Conservation (phyloP, 257 asterid genomes). For the Solanum medicagineum region DNA sequence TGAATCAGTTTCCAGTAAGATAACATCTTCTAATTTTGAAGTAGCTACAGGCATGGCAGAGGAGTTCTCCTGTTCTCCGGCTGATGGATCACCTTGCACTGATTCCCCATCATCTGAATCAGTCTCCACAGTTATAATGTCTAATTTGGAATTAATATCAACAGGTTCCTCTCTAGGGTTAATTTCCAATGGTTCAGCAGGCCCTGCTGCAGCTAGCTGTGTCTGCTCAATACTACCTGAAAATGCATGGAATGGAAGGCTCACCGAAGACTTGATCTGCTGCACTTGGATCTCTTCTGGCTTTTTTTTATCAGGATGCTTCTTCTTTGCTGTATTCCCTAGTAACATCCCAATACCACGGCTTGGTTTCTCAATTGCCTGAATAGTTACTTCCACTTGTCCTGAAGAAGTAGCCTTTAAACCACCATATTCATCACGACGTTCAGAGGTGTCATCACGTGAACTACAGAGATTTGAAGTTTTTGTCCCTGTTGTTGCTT, state of each 20-base stretch:
- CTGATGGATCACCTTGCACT: constrained; percentile 6
- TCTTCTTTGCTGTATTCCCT: constrained; percentile 65
- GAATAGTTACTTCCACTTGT: constrained; percentile 60
- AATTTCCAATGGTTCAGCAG: background rate
- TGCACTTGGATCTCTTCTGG: constrained; percentile 52
- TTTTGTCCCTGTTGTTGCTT: constrained; percentile 13
- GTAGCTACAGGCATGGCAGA: constrained; percentile 5
- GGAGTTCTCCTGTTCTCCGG: background rate
- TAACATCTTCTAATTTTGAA: constrained; percentile 39
- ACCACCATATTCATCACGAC: constrained; percentile 6
- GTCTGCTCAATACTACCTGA: constrained; percentile 18
- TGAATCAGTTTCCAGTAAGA: constrained; percentile 37
- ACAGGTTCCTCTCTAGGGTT: background rate
- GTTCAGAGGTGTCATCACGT: constrained; percentile 2
- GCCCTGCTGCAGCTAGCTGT: constrained; percentile 2
- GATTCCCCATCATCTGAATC: constrained; percentile 37
- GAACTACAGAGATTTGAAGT: constrained; percentile 3
- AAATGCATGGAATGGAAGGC: constrained; percentile 67
- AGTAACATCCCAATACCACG: constrained; percentile 80
- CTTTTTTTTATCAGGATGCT: constrained; percentile 43
- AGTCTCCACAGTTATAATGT: constrained; percentile 30
- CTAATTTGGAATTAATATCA: constrained; percentile 19
- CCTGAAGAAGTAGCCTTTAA: background rate
- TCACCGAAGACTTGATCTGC: constrained; percentile 66
- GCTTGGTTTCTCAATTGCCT: constrained; percentile 64